Evolutionary conservation across 306 rosid genomes (phyloP), one percentile per base, ranked within the genome.

Genomic region (Acacia confusa): DNA sequence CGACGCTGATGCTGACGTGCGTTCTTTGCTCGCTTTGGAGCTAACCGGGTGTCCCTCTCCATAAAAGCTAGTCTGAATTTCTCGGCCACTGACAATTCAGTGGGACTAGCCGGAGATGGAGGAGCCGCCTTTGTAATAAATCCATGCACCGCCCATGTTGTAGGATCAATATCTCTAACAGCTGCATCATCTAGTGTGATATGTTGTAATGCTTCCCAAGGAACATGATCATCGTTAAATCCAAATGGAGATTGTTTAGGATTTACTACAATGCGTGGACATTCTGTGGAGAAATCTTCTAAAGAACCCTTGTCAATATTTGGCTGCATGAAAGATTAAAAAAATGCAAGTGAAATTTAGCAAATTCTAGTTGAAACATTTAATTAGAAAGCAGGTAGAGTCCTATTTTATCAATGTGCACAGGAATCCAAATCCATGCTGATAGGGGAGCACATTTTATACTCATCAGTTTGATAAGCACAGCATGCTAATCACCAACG

Each of bases 21-120:
- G 77, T 95, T 95, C 78, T 93, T 93, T 12, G 98, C 99, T 73
- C 99, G 86, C 80, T 95, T 93, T 4, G 95, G 97, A 74, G 98
- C 99, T 69, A 92, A 85, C 36, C 94, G 88, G 22, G 70, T 90
- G 78, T 95, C 99, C 84, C 97, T 90, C 86, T 95, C 98, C n/a
- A 17, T 91, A 83, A 95, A 95, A 28, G 99, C 98, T 57, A 92
- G 95, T 70, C 94, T 92, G 85, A 95, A 95, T 77, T 90, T 93
- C 78, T 95, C 98, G 50, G 99, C 98, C 48, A 93, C 32, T 6
- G 99, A 89, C 87, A 95, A 83, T 70, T 95, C 99, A 2, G 75
- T 8, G 14, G 81, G 38, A 57, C 82, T 84, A 28, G 83, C 82
- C 74, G 82, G 77, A 38, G 87, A 72, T 22, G 88, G 12, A 63